phyloP scores from a whole-genome alignment of 441 rosid genomes.

The Gossypium trilobum region DNA sequence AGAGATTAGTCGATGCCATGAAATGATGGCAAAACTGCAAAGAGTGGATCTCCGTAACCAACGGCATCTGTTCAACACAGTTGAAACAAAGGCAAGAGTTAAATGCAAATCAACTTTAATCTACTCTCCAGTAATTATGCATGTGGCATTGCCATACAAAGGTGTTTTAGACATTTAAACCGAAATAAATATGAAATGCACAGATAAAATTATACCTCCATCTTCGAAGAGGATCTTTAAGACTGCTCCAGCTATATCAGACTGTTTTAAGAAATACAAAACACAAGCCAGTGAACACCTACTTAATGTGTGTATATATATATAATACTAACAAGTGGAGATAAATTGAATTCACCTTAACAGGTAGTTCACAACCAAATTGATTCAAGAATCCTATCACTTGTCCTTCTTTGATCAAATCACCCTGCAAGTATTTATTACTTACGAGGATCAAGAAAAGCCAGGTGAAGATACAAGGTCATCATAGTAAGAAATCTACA shows the following conservation, averaged over 20 bases:
- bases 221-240: conserved; percentile 68
- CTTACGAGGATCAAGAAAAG: background rate
- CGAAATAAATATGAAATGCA: conserved; percentile 1
- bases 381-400: conserved; percentile 78
- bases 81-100: background rate
- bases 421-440: conserved; percentile 46
- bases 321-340: conserved; percentile 5
- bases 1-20: conserved; percentile 42
- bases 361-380: conserved; percentile 69
- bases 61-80: conserved; percentile 45
- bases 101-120: background rate
- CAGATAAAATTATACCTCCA: conserved; percentile 53
- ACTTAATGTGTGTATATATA: background rate
- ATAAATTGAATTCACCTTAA: conserved; percentile 44
- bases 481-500: background rate
- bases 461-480: background rate
- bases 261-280: conserved; percentile 43
- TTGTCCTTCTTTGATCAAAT: conserved; percentile 70
- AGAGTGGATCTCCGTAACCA: conserved; percentile 78
- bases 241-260: conserved; percentile 81
- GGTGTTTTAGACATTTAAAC: background rate
- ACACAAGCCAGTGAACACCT: background rate
- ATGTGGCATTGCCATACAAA: background rate
- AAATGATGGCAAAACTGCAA: conserved; percentile 85
- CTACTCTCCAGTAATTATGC: background rate